Conservation (phyloP, 768 basidiomycete species). For the Russula olivacea region DNA sequence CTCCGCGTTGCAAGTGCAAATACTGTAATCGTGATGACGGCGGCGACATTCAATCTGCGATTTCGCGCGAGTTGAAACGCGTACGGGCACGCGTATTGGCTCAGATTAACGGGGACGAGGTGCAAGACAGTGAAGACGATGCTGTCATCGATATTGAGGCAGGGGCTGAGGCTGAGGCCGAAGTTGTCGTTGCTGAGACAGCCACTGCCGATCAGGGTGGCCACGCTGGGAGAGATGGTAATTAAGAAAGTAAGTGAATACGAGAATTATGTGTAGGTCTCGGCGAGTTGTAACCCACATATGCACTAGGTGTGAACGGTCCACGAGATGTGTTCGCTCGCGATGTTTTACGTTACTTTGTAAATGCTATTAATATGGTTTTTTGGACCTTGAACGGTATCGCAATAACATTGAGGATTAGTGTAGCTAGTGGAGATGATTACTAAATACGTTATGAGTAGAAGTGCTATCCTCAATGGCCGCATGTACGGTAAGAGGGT, state of each 20-base stretch:
- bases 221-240: background rate
- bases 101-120: background rate
- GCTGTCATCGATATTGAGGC: background rate
- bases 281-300: no score
- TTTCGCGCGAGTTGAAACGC: constrained; percentile 8
- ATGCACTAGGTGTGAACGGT: background rate
- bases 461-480: no score
- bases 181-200: background rate
- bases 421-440: background rate
- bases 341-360: background rate
- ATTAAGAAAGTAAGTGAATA: background rate
- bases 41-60: background rate
- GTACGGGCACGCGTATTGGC: background rate
- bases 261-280: background rate
- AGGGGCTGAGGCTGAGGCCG: background rate
- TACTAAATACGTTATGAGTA: no score
- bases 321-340: background rate
- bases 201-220: background rate
- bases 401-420: background rate
- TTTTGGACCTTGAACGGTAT: background rate
- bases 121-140: background rate
- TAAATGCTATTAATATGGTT: background rate
- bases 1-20: constrained; percentile 8
- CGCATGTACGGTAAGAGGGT: no score
- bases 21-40: background rate